These are phyloP conservation scores for Nigrospora oryzae DNA, from an alignment of 2,329 filamentous ascomycete genomes.

Conservation along the genomic window DNA sequence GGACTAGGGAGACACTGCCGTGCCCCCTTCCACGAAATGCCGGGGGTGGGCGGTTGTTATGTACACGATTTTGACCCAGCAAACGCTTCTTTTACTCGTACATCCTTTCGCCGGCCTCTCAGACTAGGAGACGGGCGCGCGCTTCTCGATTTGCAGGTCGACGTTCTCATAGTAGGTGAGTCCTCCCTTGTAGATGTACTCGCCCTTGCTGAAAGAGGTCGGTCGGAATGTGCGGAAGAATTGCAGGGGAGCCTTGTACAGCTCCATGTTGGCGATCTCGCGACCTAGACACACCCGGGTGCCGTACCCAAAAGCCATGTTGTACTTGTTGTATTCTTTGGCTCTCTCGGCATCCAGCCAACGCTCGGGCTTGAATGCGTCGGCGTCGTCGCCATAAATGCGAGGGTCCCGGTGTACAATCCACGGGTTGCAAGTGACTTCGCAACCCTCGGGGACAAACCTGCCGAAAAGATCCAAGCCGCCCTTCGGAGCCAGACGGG, in stretches of 20 bases:
- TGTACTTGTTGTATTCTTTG: conserved; percentile 35
- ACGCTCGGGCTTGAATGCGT: conserved; percentile 37
- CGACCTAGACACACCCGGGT: conserved; percentile 36
- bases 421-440: conserved; percentile 38
- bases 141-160: conserved; percentile 21
- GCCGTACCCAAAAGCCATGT: conserved; percentile 42
- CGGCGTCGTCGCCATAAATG: conserved; percentile 32
- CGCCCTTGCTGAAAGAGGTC: conserved; percentile 18
- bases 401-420: conserved; percentile 32
- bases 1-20: too few species aligned
- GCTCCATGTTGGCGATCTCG: conserved; percentile 43
- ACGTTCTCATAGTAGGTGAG: conserved; percentile 31
- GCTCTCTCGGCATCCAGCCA: conserved; percentile 32
- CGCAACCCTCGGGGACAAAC: conserved; percentile 24
- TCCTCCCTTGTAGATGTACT: conserved; percentile 30
- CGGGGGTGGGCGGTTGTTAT: too few species aligned
- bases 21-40: too few species aligned
- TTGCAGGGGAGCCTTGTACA: conserved; percentile 35
- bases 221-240: conserved; percentile 31
- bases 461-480: conserved; percentile 21
- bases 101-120: neutral
- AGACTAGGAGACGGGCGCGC: conserved; percentile 1
- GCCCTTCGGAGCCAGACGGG: conserved; percentile 27
- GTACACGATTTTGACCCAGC: too few species aligned
- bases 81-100: too few species aligned